Percentiles rank a stretch among this genome's conserved stretches.
These are phyloP conservation scores for Fusarium stilboides DNA, from an alignment of 2,329 filamentous ascomycete genomes.

Conservation along the genomic window DNA sequence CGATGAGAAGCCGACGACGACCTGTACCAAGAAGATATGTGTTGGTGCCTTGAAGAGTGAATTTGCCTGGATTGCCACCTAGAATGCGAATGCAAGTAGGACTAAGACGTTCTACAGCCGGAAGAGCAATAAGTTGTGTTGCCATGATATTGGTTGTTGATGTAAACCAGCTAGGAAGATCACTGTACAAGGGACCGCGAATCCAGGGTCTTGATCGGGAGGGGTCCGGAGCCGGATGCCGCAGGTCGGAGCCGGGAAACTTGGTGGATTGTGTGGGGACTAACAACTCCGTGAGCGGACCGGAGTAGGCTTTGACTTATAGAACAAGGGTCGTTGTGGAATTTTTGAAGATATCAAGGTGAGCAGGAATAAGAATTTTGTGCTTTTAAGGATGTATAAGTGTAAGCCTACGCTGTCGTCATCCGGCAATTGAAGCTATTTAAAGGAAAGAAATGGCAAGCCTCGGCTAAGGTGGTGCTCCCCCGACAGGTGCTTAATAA, in stretches of 20 bases:
- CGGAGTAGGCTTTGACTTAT: background rate
- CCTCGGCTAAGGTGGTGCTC: conserved; percentile 41
- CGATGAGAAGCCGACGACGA: conserved; percentile 81
- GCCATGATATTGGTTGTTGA: conserved; percentile 64
- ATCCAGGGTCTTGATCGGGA: conserved; percentile 16
- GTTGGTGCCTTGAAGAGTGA: conserved; percentile 85
- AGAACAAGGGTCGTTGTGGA: background rate
- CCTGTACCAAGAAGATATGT: conserved; percentile 93
- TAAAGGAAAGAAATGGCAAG: conserved; percentile 28
- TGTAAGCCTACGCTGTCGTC: conserved; percentile 21
- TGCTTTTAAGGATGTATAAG: background rate
- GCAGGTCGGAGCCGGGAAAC: conserved; percentile 30
- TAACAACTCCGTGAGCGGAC: conserved; percentile 10
- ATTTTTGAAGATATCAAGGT: background rate
- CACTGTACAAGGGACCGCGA: background rate
- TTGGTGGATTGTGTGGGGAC: conserved; percentile 19
- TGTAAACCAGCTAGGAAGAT: background rate
- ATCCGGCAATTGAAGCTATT: conserved; percentile 23
- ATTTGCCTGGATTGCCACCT: conserved; percentile 91
- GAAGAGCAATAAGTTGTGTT: conserved; percentile 73
- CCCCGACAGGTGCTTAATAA: conserved; percentile 14
- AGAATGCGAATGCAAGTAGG: conserved; percentile 85
- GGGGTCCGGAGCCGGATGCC: conserved; percentile 36
- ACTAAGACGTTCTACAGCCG: conserved; percentile 83
- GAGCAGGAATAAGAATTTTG: background rate